Conservation (phyloP, 306 rosid species). For the Gastrolobium villosum region DNA sequence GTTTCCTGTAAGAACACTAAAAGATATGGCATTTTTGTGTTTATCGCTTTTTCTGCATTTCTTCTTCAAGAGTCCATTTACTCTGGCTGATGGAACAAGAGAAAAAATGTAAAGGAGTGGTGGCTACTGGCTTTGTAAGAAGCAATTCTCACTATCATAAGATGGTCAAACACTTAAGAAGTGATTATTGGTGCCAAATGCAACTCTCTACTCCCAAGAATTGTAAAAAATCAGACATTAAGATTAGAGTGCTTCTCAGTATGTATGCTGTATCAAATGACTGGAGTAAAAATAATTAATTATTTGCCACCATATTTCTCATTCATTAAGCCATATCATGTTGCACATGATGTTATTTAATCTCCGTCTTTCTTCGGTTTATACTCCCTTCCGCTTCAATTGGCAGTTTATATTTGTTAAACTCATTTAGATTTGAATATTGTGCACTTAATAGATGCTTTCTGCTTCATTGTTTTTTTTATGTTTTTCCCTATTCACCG, state of each 20-base stretch:
- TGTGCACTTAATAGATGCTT: slow-evolving; percentile 16
- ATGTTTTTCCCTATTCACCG: slow-evolving; percentile 14
- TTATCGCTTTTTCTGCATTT: slow-evolving; percentile 7
- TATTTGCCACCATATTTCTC: not conserved
- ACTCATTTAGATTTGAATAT: slow-evolving; percentile 1
- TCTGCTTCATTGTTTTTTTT: slow-evolving; percentile 23
- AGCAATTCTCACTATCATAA: not conserved
- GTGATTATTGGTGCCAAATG: slow-evolving; percentile 18
- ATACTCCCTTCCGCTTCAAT: slow-evolving; percentile 13
- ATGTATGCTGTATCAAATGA: not conserved
- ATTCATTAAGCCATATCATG: slow-evolving; percentile 25
- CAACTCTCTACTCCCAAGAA: not conserved
- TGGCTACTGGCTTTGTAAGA: slow-evolving; percentile 21
- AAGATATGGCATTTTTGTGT: not conserved
- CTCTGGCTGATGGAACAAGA: slow-evolving; percentile 7
- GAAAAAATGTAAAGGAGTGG: not conserved
- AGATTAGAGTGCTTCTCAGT: slow-evolving; percentile 18
- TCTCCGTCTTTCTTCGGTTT: slow-evolving; percentile 10
- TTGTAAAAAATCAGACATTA: not conserved
- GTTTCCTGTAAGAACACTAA: slow-evolving; percentile 76
- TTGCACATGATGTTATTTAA: slow-evolving; percentile 14
- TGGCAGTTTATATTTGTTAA: slow-evolving; percentile 1
- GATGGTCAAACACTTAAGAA: not conserved
- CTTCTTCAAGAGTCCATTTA: not conserved
- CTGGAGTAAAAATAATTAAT: slow-evolving; percentile 13